Base-by-base conservation (phyloP, 495 filamentous ascomycete species). In the Hypoxylon fragiforme region DNA sequence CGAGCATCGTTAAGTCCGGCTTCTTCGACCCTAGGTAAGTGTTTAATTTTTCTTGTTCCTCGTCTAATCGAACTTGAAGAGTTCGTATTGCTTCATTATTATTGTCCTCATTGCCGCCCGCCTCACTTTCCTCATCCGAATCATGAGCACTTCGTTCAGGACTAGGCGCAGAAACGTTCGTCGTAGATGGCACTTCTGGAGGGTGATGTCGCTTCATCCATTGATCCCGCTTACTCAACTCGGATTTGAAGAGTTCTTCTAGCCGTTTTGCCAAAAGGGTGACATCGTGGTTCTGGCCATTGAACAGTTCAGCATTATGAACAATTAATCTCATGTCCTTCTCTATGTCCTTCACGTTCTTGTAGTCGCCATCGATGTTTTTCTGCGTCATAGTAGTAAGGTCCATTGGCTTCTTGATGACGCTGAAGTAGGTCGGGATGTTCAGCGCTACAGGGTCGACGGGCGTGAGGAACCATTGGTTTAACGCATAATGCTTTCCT, bases 321-420 rank as follows among this genome's bases (percentile, higher is more conserved):
- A 97, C 84, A 51, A 98, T 92, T 37, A 89, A 79, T 15, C 81
- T 81, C 37, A 95, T 80, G 66, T 98, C 92, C 31, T 72, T 72
- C 57, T 95, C 87, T 57, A 98, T 90, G 28, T 97, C 94, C 68
- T 89, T 89, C 3, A 85, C 80, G 43, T 78, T 90, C 58, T 85
- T 81, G 64, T 97, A 97, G 42, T 89, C 82, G n/a, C 91, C 91
- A 5, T 80, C 77, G 46, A 84, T 82, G 15, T 96, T 77, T 70
- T 95, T 96, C 41, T 75, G 72, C 44, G 77, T 71, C 59, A 95
- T 84, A 7, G 90, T 97, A 2, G 77, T 73, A 18, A 98, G 73
- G 62, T 98, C 94, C 94, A 97, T 98, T 1, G 94, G 94, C 63
- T 91, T 88, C 75, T 95, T 97, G 71, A 98, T 88, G 58, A 97